A percentile compares a stretch with the other conserved stretches of the same genome.
Evolutionary conservation across 2,329 filamentous ascomycete genomes (phyloP).

Genomic region (Sporothrix luriei): DNA sequence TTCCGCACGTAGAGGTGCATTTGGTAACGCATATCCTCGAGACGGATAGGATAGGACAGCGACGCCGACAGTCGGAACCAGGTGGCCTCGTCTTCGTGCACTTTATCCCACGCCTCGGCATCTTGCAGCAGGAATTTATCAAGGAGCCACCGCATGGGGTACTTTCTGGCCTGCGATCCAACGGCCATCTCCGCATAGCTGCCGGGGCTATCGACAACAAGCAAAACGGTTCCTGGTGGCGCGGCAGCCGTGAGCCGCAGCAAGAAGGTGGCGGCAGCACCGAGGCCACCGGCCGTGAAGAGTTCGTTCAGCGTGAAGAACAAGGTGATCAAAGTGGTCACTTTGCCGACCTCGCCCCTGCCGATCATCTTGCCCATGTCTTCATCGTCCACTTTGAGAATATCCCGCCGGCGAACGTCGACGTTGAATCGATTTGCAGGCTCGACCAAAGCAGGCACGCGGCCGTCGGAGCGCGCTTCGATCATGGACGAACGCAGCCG

Average conservation of each 20-base stretch:
- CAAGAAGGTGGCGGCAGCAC: constrained; percentile 75
- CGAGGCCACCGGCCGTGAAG: constrained; percentile 73
- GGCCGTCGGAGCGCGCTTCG: constrained; percentile 45
- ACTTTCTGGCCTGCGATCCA: constrained; percentile 64
- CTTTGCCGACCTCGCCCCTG: constrained; percentile 33
- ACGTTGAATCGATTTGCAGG: constrained; percentile 44
- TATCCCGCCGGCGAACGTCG: constrained; percentile 53
- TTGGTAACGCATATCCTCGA: constrained; percentile 96
- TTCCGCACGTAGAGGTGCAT: constrained; percentile 73
- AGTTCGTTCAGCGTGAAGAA: constrained; percentile 97
- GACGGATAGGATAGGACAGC: constrained; percentile 75
- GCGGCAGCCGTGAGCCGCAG: constrained; percentile 65
- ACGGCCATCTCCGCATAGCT: constrained; percentile 84
- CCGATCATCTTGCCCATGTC: constrained; percentile 43
- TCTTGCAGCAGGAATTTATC: constrained; percentile 72
- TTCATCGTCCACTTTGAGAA: constrained; percentile 48
- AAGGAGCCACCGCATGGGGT: constrained; percentile 92
- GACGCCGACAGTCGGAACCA: constrained; percentile 77
- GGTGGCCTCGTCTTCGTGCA: constrained; percentile 72
- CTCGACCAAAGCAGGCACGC: constrained; percentile 51
- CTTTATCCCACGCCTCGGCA: constrained; percentile 65
- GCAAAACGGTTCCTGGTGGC: constrained; percentile 64
- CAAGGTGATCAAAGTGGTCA: constrained; percentile 68
- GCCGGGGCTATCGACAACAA: constrained; percentile 91
- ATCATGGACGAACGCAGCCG: constrained; percentile 59